These are phyloP conservation scores for Fraxinus albicans DNA, from an alignment of 305 asterid genomes.

Conservation along the genomic window DNA sequence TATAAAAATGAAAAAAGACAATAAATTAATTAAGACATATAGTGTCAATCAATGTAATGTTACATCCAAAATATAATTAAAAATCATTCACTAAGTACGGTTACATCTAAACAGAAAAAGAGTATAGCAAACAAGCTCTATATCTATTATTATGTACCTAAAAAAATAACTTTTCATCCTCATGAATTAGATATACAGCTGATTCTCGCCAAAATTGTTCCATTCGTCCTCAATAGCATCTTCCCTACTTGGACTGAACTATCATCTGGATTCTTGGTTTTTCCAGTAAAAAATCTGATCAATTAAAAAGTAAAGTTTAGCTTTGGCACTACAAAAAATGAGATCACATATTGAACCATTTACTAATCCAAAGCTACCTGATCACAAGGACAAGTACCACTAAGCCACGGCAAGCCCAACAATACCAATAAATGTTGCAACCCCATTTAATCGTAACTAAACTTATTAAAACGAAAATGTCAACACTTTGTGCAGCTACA, in stretches of 20 bases:
- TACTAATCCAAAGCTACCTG: slow-evolving; percentile 43
- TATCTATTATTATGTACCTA: no score
- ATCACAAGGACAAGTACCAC: slow-evolving; percentile 71
- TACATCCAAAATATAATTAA: no score
- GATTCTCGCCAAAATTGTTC: no score
- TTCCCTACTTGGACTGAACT: slow-evolving; percentile 50
- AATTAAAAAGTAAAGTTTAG: slow-evolving; percentile 20
- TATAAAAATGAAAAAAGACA: no score
- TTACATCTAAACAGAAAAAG: no score
- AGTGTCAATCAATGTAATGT: no score
- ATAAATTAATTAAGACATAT: no score
- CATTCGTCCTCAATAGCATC: neutral
- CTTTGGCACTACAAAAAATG: neutral
- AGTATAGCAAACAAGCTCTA: no score
- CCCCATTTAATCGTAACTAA: slow-evolving; percentile 88
- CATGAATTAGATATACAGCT: no score
- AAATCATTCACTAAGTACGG: no score
- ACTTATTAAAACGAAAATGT: slow-evolving; percentile 16
- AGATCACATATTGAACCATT: slow-evolving; percentile 2
- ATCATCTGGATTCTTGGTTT: slow-evolving; percentile 56
- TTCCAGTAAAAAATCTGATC: slow-evolving; percentile 76
- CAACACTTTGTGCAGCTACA: slow-evolving; percentile 14
- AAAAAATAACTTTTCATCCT: no score
- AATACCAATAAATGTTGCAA: slow-evolving; percentile 86
- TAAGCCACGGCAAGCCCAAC: slow-evolving; percentile 83